Conservation (phyloP, 2,329 filamentous ascomycete species). For the Ophiognomonia clavigignenti-juglandacearum region DNA sequence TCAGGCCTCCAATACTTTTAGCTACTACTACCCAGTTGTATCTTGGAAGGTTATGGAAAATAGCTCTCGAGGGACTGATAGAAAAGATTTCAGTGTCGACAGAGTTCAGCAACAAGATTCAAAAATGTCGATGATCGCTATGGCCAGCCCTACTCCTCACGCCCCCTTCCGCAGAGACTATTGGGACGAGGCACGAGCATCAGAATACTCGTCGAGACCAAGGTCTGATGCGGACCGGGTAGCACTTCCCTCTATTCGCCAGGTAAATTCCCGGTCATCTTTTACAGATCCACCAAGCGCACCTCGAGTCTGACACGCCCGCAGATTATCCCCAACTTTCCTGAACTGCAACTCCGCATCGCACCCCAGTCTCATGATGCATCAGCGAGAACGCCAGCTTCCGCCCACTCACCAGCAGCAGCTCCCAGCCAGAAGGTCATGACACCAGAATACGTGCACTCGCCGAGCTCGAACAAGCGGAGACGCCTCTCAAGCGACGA, state of each 20-base stretch:
- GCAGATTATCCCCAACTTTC: slow-evolving; percentile 25
- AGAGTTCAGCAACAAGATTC: slow-evolving; percentile 22
- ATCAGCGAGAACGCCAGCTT: slow-evolving; percentile 26
- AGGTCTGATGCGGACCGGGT: slow-evolving; percentile 35
- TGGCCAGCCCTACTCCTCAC: slow-evolving; percentile 37
- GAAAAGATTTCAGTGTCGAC: slow-evolving; percentile 23
- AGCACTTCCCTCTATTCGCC: slow-evolving; percentile 47
- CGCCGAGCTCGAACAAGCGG: slow-evolving; percentile 43
- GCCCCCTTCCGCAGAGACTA: slow-evolving; percentile 35
- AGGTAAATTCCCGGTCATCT: slow-evolving; percentile 36
- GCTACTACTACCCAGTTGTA: not conserved
- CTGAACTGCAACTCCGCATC: slow-evolving; percentile 36
- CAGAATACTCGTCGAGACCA: slow-evolving; percentile 30
- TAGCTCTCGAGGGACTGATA: slow-evolving; percentile 29
- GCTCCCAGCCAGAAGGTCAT: slow-evolving; percentile 24
- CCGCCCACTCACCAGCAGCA: slow-evolving; percentile 30
- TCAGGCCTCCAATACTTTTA: slow-evolving; percentile 2
- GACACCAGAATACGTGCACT: slow-evolving; percentile 45
- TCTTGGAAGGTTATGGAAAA: slow-evolving; percentile 33
- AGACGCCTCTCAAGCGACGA: slow-evolving; percentile 39
- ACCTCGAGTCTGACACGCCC: slow-evolving; percentile 28
- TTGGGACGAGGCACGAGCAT: slow-evolving; percentile 33
- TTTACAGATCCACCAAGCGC: not conserved
- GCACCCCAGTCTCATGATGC: slow-evolving; percentile 29
- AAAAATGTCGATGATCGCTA: slow-evolving; percentile 48